A percentile compares a stretch with the other conserved stretches of the same genome.
phyloP scores from a whole-genome alignment of 2,329 filamentous ascomycete species.

The Paecilomyces variotii region DNA sequence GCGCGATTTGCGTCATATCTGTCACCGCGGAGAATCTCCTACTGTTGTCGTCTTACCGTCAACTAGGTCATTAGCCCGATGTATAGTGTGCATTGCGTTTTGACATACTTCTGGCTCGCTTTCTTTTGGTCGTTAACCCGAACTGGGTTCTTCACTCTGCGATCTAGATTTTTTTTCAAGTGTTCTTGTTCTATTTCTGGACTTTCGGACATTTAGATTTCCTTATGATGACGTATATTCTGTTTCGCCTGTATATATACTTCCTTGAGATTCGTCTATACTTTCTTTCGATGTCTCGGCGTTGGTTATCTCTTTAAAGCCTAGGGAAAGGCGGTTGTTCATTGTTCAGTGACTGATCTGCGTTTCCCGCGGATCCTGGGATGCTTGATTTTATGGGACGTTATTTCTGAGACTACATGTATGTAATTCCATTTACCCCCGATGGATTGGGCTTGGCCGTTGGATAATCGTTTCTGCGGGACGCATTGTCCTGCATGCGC shows the following conservation, averaged over 20 bases:
- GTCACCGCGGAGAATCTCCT: background rate
- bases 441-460: background rate
- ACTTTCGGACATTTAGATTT: slow-evolving; percentile 9
- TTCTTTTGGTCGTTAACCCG: background rate
- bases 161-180: background rate
- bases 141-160: slow-evolving; percentile 1
- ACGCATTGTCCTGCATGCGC: background rate
- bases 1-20: background rate
- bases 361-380: background rate
- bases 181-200: slow-evolving; percentile 6
- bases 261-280: slow-evolving; percentile 13
- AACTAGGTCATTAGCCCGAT: background rate
- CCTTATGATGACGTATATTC: slow-evolving; percentile 13
- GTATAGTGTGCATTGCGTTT: background rate
- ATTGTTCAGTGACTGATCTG: background rate
- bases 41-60: background rate
- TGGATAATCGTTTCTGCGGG: background rate
- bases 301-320: slow-evolving; percentile 1
- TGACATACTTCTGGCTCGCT: background rate
- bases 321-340: background rate
- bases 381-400: background rate
- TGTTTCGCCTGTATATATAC: slow-evolving; percentile 27
- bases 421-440: background rate
- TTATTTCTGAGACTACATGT: background rate
- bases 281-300: slow-evolving; percentile 6